These are phyloP conservation scores for Apiospora rasikravindrae DNA, from an alignment of 2,329 filamentous ascomycete species.

Conservation along the genomic window DNA sequence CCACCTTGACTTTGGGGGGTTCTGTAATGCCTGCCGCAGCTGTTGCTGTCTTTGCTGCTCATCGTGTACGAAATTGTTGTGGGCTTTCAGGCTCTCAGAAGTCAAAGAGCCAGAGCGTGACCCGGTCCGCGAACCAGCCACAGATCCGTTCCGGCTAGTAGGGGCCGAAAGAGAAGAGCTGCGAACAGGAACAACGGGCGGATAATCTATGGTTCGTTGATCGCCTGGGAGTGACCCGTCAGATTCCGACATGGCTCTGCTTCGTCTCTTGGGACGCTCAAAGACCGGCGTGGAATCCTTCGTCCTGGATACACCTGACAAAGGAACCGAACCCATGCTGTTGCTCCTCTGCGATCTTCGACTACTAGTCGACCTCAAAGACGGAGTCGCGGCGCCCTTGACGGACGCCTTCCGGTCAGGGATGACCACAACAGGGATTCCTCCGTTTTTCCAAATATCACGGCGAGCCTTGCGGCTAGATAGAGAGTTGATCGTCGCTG, in stretches of 20 bases:
- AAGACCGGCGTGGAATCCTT: constrained; percentile 50
- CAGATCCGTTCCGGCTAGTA: constrained; percentile 58
- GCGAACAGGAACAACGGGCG: constrained; percentile 61
- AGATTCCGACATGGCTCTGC: constrained; percentile 52
- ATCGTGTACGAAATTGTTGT: constrained; percentile 49
- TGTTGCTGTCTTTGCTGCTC: constrained; percentile 32
- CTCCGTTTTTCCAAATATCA: constrained; percentile 63
- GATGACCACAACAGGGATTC: constrained; percentile 67
- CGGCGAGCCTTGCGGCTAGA: constrained; percentile 61
- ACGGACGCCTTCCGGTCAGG: constrained; percentile 62
- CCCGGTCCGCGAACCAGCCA: constrained; percentile 32
- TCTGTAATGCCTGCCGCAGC: constrained; percentile 23
- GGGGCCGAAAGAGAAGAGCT: constrained; percentile 67
- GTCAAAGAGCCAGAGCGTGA: constrained; percentile 55
- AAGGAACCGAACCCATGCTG: constrained; percentile 55
- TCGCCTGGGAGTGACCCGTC: constrained; percentile 51
- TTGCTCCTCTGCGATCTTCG: constrained; percentile 58
- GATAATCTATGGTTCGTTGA: constrained; percentile 64
- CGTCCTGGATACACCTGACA: constrained; percentile 47
- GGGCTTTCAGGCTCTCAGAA: constrained; percentile 62
- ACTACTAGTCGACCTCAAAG: constrained; percentile 66
- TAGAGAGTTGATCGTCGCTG: constrained; percentile 53
- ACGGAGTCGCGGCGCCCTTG: constrained; percentile 55
- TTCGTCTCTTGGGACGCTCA: constrained; percentile 47
- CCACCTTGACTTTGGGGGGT: constrained; percentile 35